A percentile compares a stretch with the other conserved stretches of the same genome.
These are phyloP conservation scores for Dentipellis sp. DNA, from an alignment of 768 basidiomycete species.

Conservation along the genomic window DNA sequence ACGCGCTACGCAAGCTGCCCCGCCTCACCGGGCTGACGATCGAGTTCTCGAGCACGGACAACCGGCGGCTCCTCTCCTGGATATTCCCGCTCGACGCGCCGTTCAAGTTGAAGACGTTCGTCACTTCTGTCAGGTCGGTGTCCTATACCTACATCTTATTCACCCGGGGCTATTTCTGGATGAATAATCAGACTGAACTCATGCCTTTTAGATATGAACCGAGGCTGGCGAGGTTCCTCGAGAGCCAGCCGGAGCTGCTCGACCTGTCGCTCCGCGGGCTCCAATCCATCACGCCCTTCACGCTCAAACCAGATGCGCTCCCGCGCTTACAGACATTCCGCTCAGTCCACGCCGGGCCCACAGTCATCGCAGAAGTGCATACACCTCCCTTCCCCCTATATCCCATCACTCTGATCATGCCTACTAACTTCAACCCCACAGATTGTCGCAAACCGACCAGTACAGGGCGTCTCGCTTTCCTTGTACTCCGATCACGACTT, in stretches of 20 bases:
- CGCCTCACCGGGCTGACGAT: constrained; percentile 35
- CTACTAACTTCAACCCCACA: constrained; percentile 9
- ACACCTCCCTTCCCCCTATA: too few relatives aligned
- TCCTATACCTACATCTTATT: background rate
- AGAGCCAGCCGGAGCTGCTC: constrained; percentile 34
- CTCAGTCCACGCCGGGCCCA: constrained; percentile 42
- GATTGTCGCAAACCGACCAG: constrained; percentile 37
- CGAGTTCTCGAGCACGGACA: constrained; percentile 34
- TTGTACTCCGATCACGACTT: constrained; percentile 32
- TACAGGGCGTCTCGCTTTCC: constrained; percentile 45
- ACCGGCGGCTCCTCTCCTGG: constrained; percentile 33
- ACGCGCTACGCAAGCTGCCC: constrained; percentile 30
- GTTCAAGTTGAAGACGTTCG: constrained; percentile 37
- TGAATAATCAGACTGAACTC: background rate
- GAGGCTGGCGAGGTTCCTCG: constrained; percentile 41
- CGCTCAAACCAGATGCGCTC: constrained; percentile 31
- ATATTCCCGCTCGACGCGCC: constrained; percentile 32
- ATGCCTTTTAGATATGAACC: constrained; percentile 18
- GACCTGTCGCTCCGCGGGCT: constrained; percentile 51
- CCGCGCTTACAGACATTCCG: constrained; percentile 42
- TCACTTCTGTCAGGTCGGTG: constrained; percentile 45
- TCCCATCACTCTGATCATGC: too few relatives aligned
- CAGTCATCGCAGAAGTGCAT: constrained; percentile 24
- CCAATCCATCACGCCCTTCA: constrained; percentile 25
- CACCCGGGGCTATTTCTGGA: background rate